Evolutionary conservation across 116 monocot species (phyloP).

Genomic region (Thalassia testudinum): DNA sequence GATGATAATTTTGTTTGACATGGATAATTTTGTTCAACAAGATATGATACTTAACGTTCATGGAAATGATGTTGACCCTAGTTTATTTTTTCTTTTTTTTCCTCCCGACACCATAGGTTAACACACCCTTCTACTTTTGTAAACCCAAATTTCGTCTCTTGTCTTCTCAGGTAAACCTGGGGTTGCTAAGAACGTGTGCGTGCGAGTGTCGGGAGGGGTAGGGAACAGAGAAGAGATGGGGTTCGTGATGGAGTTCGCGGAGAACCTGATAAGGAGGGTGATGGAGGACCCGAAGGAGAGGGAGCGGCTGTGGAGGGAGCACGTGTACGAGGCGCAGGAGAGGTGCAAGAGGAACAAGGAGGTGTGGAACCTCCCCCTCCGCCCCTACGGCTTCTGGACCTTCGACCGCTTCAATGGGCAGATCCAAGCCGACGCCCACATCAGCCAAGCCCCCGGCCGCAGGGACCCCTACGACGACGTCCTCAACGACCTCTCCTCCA

Average conservation of each 20-base stretch:
- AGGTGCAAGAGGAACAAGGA: conserved; percentile 42
- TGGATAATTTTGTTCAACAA: too few species aligned
- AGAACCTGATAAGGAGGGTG: conserved; percentile 40
- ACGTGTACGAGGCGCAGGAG: conserved; percentile 39
- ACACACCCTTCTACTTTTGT: too few species aligned
- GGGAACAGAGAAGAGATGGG: conserved; percentile 8
- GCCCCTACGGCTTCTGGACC: conserved; percentile 75
- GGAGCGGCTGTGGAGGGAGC: conserved; percentile 27
- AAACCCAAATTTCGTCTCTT: too few species aligned
- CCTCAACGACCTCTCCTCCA: conserved; percentile 20
- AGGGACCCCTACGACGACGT: conserved; percentile 59
- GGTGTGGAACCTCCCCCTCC: conserved; percentile 55
- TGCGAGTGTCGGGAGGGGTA: too few species aligned
- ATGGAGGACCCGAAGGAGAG: conserved; percentile 53
- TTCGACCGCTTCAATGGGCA: conserved; percentile 69
- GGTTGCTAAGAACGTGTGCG: too few species aligned
- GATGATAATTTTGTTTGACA: too few species aligned
- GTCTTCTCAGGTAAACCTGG: too few species aligned
- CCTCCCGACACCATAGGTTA: too few species aligned
- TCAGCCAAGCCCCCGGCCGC: conserved; percentile 61
- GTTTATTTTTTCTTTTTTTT: too few species aligned
- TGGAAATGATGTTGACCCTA: too few species aligned
- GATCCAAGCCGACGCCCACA: conserved; percentile 41
- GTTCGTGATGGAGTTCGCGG: conserved; percentile 73
- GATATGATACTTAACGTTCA: too few species aligned